Evolutionary conservation across 2,329 filamentous ascomycete species (phyloP).

Genomic region (Pseudogymnoascus sp.): DNA sequence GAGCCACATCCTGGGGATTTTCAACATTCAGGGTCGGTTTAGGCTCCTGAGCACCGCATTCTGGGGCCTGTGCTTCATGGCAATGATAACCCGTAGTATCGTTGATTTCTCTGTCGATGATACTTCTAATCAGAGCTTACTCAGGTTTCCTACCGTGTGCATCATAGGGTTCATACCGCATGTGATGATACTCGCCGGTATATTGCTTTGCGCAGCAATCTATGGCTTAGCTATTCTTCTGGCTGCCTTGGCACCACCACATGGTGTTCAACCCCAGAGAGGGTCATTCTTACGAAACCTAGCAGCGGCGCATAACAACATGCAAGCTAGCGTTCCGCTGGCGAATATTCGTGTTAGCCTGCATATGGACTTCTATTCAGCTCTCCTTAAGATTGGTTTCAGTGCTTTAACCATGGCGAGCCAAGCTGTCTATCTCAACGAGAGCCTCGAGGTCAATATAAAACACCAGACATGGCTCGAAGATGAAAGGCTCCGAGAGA

Average conservation of each 20-base stretch:
- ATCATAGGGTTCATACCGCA: slow-evolving; percentile 94
- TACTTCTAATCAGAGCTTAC: slow-evolving; percentile 53
- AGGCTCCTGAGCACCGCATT: slow-evolving; percentile 81
- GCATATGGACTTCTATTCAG: slow-evolving; percentile 94
- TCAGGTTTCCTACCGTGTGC: slow-evolving; percentile 88
- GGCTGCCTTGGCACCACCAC: slow-evolving; percentile 53
- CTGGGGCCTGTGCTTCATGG: slow-evolving; percentile 88
- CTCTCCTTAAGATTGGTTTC: slow-evolving; percentile 78
- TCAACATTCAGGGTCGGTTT: slow-evolving; percentile 69
- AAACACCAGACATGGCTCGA: slow-evolving; percentile 83
- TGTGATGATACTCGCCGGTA: slow-evolving; percentile 75
- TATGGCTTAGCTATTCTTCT: slow-evolving; percentile 70
- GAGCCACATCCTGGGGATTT: slow-evolving; percentile 73
- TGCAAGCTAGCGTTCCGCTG: slow-evolving; percentile 85
- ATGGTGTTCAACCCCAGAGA: slow-evolving; percentile 23
- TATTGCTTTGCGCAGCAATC: slow-evolving; percentile 65
- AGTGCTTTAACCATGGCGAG: slow-evolving; percentile 85
- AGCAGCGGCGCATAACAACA: slow-evolving; percentile 67
- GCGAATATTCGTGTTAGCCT: slow-evolving; percentile 71
- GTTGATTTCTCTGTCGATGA: slow-evolving; percentile 54
- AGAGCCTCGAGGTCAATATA: slow-evolving; percentile 68
- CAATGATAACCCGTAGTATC: slow-evolving; percentile 71
- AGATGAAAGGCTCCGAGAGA: slow-evolving; percentile 70
- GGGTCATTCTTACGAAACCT: slow-evolving; percentile 53
- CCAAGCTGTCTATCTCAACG: slow-evolving; percentile 91